Conservation (phyloP, 2,329 filamentous ascomycete genomes). For the Truncatella angustata region DNA sequence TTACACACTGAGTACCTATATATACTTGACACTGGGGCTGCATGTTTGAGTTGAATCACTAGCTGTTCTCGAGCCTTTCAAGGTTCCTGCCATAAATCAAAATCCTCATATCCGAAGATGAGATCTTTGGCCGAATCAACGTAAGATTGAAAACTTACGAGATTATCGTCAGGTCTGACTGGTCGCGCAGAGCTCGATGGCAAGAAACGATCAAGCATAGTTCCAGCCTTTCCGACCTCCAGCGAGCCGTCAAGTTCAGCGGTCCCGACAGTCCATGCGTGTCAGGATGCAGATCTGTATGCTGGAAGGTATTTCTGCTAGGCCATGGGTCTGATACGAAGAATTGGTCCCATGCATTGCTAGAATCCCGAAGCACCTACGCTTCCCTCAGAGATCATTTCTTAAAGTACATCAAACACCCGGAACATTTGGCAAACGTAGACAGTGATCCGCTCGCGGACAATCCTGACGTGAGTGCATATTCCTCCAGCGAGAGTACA, state of each 20-base stretch:
- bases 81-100: neutral
- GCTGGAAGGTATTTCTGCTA: constrained; percentile 89
- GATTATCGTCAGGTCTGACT: neutral
- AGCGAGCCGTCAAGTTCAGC: constrained; percentile 61
- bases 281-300: constrained; percentile 77
- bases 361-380: constrained; percentile 73
- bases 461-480: constrained; percentile 53
- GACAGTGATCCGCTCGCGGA: constrained; percentile 83
- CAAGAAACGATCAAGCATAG: constrained; percentile 58
- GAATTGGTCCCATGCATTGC: constrained; percentile 67
- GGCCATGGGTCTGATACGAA: constrained; percentile 65
- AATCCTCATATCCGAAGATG: constrained; percentile 20
- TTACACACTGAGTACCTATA: neutral
- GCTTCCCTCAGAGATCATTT: constrained; percentile 69
- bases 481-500: neutral
- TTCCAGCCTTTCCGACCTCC: constrained; percentile 59
- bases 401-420: constrained; percentile 78
- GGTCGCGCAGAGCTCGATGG: constrained; percentile 61
- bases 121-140: constrained; percentile 28
- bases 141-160: constrained; percentile 19
- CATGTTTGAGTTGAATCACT: neutral
- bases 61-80: neutral
- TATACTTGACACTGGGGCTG: neutral
- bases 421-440: constrained; percentile 70
- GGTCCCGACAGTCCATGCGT: constrained; percentile 62